phyloP scores from a whole-genome alignment of 441 rosid species.

The Gossypium gossypioides region DNA sequence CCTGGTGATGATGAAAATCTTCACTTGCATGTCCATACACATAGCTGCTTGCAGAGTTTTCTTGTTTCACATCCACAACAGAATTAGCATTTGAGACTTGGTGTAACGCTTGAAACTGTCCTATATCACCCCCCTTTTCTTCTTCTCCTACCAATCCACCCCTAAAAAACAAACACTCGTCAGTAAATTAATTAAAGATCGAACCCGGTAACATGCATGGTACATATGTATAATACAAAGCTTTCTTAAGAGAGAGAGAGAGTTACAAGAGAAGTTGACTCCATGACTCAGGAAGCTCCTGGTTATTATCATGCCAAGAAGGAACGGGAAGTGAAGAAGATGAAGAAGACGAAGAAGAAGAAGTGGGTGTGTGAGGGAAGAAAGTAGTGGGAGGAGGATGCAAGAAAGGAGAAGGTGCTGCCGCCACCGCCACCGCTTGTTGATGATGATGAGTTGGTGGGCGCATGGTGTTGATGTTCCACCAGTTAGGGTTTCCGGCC shows the following conservation, averaged over 20 bases:
- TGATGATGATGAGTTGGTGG: conserved; percentile 44
- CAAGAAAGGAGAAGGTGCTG: conserved; percentile 26
- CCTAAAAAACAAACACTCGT: conserved; percentile 22
- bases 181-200: conserved; percentile 5
- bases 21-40: conserved; percentile 36
- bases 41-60: conserved; percentile 43
- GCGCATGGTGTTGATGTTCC: conserved; percentile 57
- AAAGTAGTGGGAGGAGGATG: conserved; percentile 31
- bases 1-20: conserved; percentile 23
- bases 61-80: conserved; percentile 56
- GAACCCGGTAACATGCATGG: neutral
- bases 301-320: conserved; percentile 46
- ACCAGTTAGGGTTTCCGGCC: conserved; percentile 76
- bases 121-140: conserved; percentile 37
- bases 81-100: conserved; percentile 31
- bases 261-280: conserved; percentile 79
- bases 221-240: too few species aligned
- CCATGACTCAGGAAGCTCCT: conserved; percentile 74
- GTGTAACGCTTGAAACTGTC: conserved; percentile 41
- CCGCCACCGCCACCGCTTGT: conserved; percentile 20
- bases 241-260: conserved; percentile 9
- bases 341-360: conserved; percentile 39
- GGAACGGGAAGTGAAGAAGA: conserved; percentile 34
- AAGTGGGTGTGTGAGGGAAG: conserved; percentile 35
- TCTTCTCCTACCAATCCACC: conserved; percentile 70